These are phyloP conservation scores for Xylariaceae sp. DNA, from an alignment of 2,329 filamentous ascomycete genomes.

Conservation along the genomic window DNA sequence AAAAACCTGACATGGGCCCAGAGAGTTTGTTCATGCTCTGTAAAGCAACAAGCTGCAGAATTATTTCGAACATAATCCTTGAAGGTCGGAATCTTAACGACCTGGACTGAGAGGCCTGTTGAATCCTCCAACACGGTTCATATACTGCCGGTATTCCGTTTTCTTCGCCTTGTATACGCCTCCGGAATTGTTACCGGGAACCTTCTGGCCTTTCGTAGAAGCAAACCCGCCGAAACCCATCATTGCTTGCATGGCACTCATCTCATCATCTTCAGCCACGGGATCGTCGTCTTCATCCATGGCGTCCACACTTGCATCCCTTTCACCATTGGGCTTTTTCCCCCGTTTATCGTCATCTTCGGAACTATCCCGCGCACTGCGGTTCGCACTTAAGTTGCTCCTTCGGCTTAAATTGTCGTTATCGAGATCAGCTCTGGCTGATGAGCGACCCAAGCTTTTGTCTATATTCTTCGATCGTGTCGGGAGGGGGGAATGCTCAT, in stretches of 20 bases:
- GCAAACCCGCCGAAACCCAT: slow-evolving; percentile 89
- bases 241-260: slow-evolving; percentile 70
- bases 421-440: slow-evolving; percentile 35
- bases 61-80: too few species aligned
- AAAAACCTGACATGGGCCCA: neutral
- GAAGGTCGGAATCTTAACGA: slow-evolving; percentile 12
- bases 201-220: slow-evolving; percentile 81
- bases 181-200: slow-evolving; percentile 79
- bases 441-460: slow-evolving; percentile 23
- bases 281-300: slow-evolving; percentile 36
- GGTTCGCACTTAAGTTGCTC: slow-evolving; percentile 18
- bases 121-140: slow-evolving; percentile 79
- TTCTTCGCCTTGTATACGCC: slow-evolving; percentile 88
- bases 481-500: slow-evolving; percentile 29
- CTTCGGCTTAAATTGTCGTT: slow-evolving; percentile 27
- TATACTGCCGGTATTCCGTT: slow-evolving; percentile 94
- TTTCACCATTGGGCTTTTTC: slow-evolving; percentile 11
- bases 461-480: slow-evolving; percentile 26
- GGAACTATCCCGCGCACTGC: slow-evolving; percentile 14
- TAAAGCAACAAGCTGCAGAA: neutral
- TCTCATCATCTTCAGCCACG: slow-evolving; percentile 58
- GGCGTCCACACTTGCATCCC: slow-evolving; percentile 16
- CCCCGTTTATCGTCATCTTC: slow-evolving; percentile 26
- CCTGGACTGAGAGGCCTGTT: slow-evolving; percentile 68
- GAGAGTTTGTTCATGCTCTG: neutral